Evolutionary conservation across 805 yeast genomes (phyloP), one percentile per base, ranked within the genome.

Genomic region (Candida boidinii): DNA sequence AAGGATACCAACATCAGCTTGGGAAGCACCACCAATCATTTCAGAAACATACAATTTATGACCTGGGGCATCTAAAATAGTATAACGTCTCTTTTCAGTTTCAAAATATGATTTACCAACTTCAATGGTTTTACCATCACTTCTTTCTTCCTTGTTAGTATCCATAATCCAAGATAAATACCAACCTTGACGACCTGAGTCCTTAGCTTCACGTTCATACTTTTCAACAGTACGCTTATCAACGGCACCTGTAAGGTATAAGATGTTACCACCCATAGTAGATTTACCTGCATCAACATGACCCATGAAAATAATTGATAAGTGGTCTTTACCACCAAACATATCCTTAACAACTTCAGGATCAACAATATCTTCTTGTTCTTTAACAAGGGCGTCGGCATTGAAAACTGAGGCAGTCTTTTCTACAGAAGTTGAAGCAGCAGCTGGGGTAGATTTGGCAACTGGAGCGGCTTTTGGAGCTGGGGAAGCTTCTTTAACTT

Each of bases 151-250:
- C 64, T 86, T 88, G 68, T 94, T 92, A 49, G 96, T 90, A 61
- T 92, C 99, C 96, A 92, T 88, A 49, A 92, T 94, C 98, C 98
- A 92, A 7, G 97, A 88, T 48, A 92, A 68, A 60, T 92, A 92
- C 99, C 99, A 92, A 61, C 96, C 96, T 68, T 92, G 98, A 69
- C 97, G 83, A 60, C 98, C 97, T 29, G 97, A 97, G 50, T 92
- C 99, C 61, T 87, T 87, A 39, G 98, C 98, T 64, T 92, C 99
- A 60, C 88, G 77, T 68, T 92, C 97, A 57, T 90, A 90, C 62
- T 92, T 92, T 49, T 92, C 99, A 45, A 92, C 92, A 15, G 96
- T 90, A 68, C 99, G 84, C 71, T 92, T 92, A 62, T 92, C 98
- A 39, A 92, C 98, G 30, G 96, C 85, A 40, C 97, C 97, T 16